phyloP scores from a whole-genome alignment of 352 stramenopile genomes.

The Blastocystis sp. region DNA sequence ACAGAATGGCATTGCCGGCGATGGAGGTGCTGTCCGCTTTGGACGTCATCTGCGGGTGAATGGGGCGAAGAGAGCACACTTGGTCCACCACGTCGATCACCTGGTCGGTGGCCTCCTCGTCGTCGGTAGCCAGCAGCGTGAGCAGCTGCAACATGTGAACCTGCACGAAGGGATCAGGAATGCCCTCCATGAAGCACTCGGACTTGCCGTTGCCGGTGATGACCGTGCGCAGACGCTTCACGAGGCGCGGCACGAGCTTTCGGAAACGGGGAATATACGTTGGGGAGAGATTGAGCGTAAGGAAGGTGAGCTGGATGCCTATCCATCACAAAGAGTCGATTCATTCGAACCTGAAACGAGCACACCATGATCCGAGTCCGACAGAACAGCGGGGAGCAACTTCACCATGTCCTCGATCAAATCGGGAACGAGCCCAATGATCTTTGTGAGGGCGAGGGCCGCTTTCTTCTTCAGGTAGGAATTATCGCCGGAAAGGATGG shows the following conservation, averaged over 20 bases:
- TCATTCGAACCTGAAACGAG: conserved; percentile 91
- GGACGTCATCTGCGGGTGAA: conserved; percentile 89
- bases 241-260: conserved; percentile 78
- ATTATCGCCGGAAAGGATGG: conserved; percentile 83
- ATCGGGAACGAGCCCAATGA: conserved; percentile 89
- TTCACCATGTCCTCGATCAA: conserved; percentile 96
- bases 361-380: conserved; percentile 92
- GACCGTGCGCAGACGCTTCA: conserved; percentile 88
- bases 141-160: conserved; percentile 84
- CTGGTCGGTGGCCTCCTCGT: conserved; percentile 84
- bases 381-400: conserved; percentile 86
- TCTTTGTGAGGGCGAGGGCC: conserved; percentile 83
- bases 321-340: conserved; percentile 84
- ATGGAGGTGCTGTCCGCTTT: conserved; percentile 98
- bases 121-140: conserved; percentile 86
- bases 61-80: neutral
- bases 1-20: conserved; percentile 93
- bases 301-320: conserved; percentile 27
- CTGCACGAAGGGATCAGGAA: conserved; percentile 95
- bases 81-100: conserved; percentile 91
- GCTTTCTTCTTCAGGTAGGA: conserved; percentile 96
- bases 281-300: conserved; percentile 6
- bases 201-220: conserved; percentile 93
- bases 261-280: conserved; percentile 71
- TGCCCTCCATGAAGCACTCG: conserved; percentile 95